Percentiles rank a stretch among this genome's conserved stretches.
These are phyloP conservation scores for Tylopilus subfusipes DNA, from an alignment of 768 basidiomycete species.

Conservation along the genomic window DNA sequence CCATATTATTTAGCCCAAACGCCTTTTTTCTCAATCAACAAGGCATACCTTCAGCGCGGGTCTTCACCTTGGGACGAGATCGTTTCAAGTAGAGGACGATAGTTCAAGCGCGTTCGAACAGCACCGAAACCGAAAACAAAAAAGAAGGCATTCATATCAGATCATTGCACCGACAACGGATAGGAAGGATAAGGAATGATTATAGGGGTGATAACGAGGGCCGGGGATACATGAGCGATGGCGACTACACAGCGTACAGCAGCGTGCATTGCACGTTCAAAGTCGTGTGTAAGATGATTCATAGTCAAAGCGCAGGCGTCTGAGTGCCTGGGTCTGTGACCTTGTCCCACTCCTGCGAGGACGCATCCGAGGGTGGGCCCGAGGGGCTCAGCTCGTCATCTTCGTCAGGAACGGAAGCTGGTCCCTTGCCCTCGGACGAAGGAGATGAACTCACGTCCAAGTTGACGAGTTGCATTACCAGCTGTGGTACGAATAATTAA, in stretches of 20 bases:
- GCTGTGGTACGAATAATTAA: slow-evolving; percentile 33
- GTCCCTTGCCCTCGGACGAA: slow-evolving; percentile 32
- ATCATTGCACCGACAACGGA: slow-evolving; percentile 34
- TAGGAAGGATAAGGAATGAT: slow-evolving; percentile 19
- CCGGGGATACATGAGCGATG: slow-evolving; percentile 25
- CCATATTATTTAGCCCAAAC: slow-evolving; percentile 16
- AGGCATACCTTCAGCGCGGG: slow-evolving; percentile 72
- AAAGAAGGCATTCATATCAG: slow-evolving; percentile 60
- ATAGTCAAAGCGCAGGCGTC: slow-evolving; percentile 42
- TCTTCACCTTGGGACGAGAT: slow-evolving; percentile 50
- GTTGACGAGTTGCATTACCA: slow-evolving; percentile 81
- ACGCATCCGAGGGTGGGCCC: slow-evolving; percentile 79
- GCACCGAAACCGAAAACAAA: slow-evolving; percentile 23
- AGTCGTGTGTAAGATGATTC: slow-evolving; percentile 26
- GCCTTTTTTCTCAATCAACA: slow-evolving; percentile 5
- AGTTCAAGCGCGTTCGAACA: slow-evolving; percentile 18
- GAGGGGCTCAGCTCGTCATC: slow-evolving; percentile 56
- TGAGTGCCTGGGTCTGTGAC: slow-evolving; percentile 71
- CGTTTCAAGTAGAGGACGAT: slow-evolving; percentile 6
- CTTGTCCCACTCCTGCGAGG: slow-evolving; percentile 89
- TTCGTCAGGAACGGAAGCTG: slow-evolving; percentile 41
- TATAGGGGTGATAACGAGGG: slow-evolving; percentile 16
- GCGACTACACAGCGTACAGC: slow-evolving; percentile 32
- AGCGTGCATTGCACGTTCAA: slow-evolving; percentile 27
- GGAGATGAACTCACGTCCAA: slow-evolving; percentile 79